A percentile compares a stretch with the other conserved stretches of the same genome.
Evolutionary conservation across 2,329 filamentous ascomycete genomes (phyloP).

Genomic region (Diaporthe sp.): DNA sequence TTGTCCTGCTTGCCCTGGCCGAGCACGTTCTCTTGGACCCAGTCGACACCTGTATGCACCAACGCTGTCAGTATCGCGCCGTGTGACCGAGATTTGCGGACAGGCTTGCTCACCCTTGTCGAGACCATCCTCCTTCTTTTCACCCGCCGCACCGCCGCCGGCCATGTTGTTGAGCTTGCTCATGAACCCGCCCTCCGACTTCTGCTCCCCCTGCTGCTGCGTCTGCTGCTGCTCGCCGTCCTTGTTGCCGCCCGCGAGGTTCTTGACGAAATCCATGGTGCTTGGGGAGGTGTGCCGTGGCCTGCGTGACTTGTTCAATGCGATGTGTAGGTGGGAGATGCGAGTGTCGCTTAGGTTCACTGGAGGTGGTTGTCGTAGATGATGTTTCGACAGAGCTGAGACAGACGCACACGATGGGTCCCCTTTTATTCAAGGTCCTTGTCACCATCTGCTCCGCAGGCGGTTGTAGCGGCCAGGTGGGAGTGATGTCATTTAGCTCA

Average conservation of each 20-base stretch:
- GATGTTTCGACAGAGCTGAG: background rate
- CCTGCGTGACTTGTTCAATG: background rate
- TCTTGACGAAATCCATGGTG: conserved; percentile 70
- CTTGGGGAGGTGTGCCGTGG: background rate
- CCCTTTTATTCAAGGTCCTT: conserved; percentile 18
- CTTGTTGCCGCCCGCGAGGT: conserved; percentile 58
- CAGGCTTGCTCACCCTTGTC: conserved; percentile 75
- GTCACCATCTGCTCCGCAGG: background rate
- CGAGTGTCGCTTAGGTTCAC: background rate
- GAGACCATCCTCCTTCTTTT: conserved; percentile 86
- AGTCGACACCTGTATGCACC: conserved; percentile 75
- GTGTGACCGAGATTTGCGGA: background rate
- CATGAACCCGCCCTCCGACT: conserved; percentile 68
- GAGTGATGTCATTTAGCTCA: conserved; percentile 38
- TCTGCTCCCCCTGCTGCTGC: conserved; percentile 49
- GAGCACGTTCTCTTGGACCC: conserved; percentile 81
- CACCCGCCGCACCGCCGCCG: conserved; percentile 79
- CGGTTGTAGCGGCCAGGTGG: background rate
- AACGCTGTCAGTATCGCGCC: conserved; percentile 21
- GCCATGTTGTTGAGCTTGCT: conserved; percentile 80
- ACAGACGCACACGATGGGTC: background rate
- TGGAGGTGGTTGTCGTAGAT: too few relatives aligned
- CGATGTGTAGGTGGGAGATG: background rate
- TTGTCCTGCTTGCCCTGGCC: conserved; percentile 79
- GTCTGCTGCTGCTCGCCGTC: conserved; percentile 46